Percentiles rank a stretch among this genome's conserved stretches.
Conservation (phyloP, 441 rosid species). For the Daphne laureola region DNA sequence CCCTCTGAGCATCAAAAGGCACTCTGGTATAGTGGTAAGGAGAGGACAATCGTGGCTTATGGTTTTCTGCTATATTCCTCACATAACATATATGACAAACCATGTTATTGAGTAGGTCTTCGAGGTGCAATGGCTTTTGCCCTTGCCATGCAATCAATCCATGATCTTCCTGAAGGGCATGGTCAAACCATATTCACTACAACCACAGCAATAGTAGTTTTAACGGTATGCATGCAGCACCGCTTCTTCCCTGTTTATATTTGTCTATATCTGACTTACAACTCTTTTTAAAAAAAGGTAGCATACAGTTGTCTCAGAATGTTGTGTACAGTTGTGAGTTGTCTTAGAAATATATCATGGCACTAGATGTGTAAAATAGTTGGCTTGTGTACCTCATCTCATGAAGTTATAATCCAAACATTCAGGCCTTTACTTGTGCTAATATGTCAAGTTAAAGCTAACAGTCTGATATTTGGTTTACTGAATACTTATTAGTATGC, state of each 20-base stretch:
- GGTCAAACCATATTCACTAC: constrained; percentile 98
- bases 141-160: constrained; percentile 96
- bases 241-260: constrained; percentile 6
- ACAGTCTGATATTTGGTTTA: no score
- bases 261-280: background rate
- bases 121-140: constrained; percentile 99
- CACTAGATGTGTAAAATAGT: no score
- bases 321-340: constrained; percentile 1
- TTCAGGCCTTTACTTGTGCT: no score
- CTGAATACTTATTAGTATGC: no score
- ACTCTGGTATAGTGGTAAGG: constrained; percentile 98
- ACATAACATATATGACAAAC: constrained; percentile 16
- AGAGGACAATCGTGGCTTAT: constrained; percentile 10
- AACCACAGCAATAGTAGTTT: constrained; percentile 93
- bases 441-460: no score
- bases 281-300: no score
- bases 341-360: no score
- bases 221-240: constrained; percentile 49
- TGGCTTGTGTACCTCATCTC: no score
- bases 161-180: constrained; percentile 99
- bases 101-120: constrained; percentile 57
- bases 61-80: constrained; percentile 8
- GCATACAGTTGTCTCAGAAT: background rate
- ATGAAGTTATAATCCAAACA: no score
- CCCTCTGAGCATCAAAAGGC: constrained; percentile 92